Evolutionary conservation across 768 basidiomycete genomes (phyloP).

Genomic region (Ephemerocybe angulata): DNA sequence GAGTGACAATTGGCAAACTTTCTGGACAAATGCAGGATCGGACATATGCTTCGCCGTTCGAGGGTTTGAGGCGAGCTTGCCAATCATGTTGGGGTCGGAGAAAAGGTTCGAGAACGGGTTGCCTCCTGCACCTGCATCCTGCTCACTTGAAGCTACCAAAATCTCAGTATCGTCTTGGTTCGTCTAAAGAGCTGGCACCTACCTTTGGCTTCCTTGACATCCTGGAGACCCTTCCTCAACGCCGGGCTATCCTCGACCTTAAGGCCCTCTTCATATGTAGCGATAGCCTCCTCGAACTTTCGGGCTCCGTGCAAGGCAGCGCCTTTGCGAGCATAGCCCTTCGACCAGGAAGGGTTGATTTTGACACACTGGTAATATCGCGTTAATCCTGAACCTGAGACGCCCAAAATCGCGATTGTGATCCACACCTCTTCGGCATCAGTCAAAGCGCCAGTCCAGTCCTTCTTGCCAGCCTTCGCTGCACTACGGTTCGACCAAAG

Average conservation of each 20-base stretch:
- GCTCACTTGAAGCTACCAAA: slow-evolving; percentile 32
- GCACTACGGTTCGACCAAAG: slow-evolving; percentile 93
- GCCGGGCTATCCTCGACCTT: slow-evolving; percentile 80
- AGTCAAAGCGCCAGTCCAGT: slow-evolving; percentile 70
- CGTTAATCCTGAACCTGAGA: slow-evolving; percentile 4
- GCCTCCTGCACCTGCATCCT: slow-evolving; percentile 47
- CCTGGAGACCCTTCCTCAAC: slow-evolving; percentile 81
- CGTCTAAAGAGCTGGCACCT: slow-evolving; percentile 14
- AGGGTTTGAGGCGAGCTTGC: slow-evolving; percentile 83
- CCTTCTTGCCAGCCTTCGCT: slow-evolving; percentile 80
- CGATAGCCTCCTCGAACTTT: slow-evolving; percentile 78
- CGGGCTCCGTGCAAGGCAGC: slow-evolving; percentile 86
- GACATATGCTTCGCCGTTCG: slow-evolving; percentile 80
- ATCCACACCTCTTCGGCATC: slow-evolving; percentile 84
- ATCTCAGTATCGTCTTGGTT: slow-evolving; percentile 5
- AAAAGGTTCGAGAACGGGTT: slow-evolving; percentile 65
- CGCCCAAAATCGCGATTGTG: neutral
- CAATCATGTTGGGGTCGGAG: slow-evolving; percentile 75
- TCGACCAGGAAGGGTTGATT: slow-evolving; percentile 78
- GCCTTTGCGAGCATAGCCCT: slow-evolving; percentile 89
- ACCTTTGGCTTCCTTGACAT: slow-evolving; percentile 86
- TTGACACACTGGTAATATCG: slow-evolving; percentile 60
- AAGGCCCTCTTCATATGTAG: slow-evolving; percentile 78
- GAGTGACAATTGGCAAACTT: slow-evolving; percentile 39
- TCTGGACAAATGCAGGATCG: slow-evolving; percentile 79